Conservation (phyloP, 176 grass and related monocot genomes). For the Ensete glaucum region DNA sequence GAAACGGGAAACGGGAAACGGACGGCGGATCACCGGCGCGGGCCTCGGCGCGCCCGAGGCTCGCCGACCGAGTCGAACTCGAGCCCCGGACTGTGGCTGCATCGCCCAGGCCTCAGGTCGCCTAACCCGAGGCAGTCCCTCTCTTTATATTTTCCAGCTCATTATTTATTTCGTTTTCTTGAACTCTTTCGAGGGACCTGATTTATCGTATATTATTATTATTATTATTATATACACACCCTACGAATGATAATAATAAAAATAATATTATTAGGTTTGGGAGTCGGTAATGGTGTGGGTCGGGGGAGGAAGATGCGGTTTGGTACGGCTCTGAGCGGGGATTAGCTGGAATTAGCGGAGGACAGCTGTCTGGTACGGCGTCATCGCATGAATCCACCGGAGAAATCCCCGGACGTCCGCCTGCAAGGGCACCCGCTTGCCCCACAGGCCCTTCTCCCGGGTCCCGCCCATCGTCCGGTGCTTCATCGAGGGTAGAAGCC, state of each 20-base stretch:
- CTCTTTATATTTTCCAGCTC: too few species aligned
- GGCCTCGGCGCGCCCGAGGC: too few species aligned
- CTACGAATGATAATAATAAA: too few species aligned
- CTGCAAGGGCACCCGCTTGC: accelerated
- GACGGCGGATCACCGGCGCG: not conserved
- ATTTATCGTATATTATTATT: not conserved
- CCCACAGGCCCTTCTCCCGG: not conserved
- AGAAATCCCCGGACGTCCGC: not conserved
- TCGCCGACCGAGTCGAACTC: too few species aligned
- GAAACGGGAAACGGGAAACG: not conserved
- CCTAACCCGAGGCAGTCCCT: too few species aligned
- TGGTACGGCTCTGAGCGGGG: conserved; percentile 7
- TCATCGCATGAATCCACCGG: not conserved
- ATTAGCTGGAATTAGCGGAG: conserved; percentile 23
- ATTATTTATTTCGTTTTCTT: too few species aligned
- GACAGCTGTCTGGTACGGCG: conserved; percentile 14
- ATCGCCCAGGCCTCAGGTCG: too few species aligned
- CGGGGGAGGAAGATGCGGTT: not conserved
- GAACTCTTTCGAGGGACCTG: too few species aligned
- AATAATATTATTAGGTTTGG: too few species aligned
- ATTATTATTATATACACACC: not conserved
- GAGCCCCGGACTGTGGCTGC: too few species aligned
- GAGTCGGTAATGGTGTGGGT: not conserved
- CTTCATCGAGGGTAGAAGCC: not conserved
- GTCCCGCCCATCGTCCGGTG: not conserved